Evolutionary conservation across 2,329 filamentous ascomycete species (phyloP).

Genomic region (Fusarium verticillioides): DNA sequence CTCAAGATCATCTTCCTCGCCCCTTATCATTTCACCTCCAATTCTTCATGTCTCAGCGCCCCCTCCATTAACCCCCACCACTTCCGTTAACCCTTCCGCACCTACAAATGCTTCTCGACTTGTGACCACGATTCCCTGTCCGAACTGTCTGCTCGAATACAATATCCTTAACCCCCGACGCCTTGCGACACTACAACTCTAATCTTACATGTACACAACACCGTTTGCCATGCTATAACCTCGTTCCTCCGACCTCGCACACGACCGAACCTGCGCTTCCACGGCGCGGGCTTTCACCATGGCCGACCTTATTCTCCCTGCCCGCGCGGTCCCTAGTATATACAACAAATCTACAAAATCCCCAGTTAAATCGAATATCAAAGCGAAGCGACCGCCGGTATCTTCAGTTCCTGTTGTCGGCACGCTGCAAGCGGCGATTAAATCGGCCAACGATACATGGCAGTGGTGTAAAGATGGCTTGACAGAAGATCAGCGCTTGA

Average conservation of each 20-base stretch:
- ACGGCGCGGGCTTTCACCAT: slow-evolving; percentile 29
- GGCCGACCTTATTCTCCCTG: slow-evolving; percentile 45
- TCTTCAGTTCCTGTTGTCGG: slow-evolving; percentile 36
- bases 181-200: not conserved
- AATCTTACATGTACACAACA: not conserved
- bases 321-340: slow-evolving; percentile 36
- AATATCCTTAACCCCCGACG: slow-evolving; percentile 3
- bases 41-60: slow-evolving; percentile 16
- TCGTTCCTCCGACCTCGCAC: not conserved
- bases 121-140: slow-evolving; percentile 30
- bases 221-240: slow-evolving; percentile 30
- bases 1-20: not conserved
- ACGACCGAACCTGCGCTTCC: slow-evolving; percentile 25
- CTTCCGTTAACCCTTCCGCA: slow-evolving; percentile 20
- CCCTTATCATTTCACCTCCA: not conserved
- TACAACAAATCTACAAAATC: slow-evolving; percentile 34
- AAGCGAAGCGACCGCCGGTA: slow-evolving; percentile 35
- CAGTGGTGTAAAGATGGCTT: slow-evolving; percentile 65
- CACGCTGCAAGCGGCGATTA: slow-evolving; percentile 49
- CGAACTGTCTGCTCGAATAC: not conserved
- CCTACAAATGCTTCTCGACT: slow-evolving; percentile 18
- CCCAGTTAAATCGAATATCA: slow-evolving; percentile 38
- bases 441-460: slow-evolving; percentile 55
- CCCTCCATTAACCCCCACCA: slow-evolving; percentile 33
- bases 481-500: slow-evolving; percentile 60